phyloP scores from a whole-genome alignment of 352 stramenopile species.

The Detonula confervacea region DNA sequence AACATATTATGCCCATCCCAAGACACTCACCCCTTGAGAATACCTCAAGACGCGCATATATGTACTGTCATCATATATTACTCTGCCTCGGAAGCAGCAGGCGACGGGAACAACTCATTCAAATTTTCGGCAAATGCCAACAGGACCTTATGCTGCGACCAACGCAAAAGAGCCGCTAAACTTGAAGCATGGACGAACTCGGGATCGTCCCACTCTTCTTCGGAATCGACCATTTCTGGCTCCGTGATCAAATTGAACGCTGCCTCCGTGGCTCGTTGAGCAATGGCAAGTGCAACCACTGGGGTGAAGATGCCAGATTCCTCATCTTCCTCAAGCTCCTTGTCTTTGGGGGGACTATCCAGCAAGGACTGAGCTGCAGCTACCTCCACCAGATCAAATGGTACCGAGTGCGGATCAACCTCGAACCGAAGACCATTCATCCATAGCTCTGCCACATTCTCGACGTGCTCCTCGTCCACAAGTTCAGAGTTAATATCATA shows the following conservation, averaged over 20 bases:
- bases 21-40: not conserved
- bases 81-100: not conserved
- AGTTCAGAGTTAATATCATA: conserved; percentile 25
- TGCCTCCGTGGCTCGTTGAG: conserved; percentile 59
- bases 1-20: not conserved
- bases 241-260: conserved; percentile 61
- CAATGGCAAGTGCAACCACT: conserved; percentile 53
- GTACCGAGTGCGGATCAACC: conserved; percentile 57
- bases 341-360: conserved; percentile 18
- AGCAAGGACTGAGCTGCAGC: conserved; percentile 41
- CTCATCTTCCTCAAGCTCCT: conserved; percentile 15
- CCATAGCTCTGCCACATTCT: conserved; percentile 67
- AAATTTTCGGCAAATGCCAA: conserved; percentile 60
- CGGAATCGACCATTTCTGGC: conserved; percentile 23
- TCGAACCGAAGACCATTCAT: conserved; percentile 69
- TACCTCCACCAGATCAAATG: conserved; percentile 66
- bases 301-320: conserved; percentile 46
- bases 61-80: too few species aligned
- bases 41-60: too few species aligned
- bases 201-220: conserved; percentile 32
- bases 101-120: not conserved
- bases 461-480: conserved; percentile 22
- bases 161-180: conserved; percentile 57
- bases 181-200: conserved; percentile 39
- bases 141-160: conserved; percentile 62